A percentile compares a stretch with the other conserved stretches of the same genome.
phyloP scores from a whole-genome alignment of 345 rosid genomes.

The Brassica carinata region DNA sequence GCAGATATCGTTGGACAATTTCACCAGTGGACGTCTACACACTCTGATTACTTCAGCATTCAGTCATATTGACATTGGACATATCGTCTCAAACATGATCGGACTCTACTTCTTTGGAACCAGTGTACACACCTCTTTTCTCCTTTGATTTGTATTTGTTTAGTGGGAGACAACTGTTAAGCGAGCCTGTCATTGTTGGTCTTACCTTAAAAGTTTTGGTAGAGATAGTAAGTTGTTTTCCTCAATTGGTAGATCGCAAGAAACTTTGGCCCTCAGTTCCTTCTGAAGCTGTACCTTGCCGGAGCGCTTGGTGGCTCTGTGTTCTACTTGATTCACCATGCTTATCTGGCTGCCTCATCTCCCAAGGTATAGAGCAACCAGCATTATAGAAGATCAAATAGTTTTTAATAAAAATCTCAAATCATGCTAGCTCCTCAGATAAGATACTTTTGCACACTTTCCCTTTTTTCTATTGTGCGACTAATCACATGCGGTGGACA shows the following conservation, averaged over 20 bases:
- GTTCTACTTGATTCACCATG: slow-evolving; percentile 74
- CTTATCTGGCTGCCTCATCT: slow-evolving; percentile 46
- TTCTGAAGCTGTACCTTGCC: slow-evolving; percentile 74
- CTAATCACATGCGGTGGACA: slow-evolving; percentile 36
- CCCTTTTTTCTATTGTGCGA: background rate
- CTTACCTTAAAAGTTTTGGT: background rate
- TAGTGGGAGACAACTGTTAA: slow-evolving; percentile 14
- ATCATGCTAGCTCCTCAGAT: slow-evolving; percentile 9
- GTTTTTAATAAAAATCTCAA: background rate
- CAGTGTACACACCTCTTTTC: slow-evolving; percentile 50
- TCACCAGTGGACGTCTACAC: slow-evolving; percentile 65
- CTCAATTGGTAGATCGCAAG: slow-evolving; percentile 55
- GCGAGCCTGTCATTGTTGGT: background rate
- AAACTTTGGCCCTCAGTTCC: slow-evolving; percentile 64
- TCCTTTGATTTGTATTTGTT: background rate
- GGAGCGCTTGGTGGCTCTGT: slow-evolving; percentile 83
- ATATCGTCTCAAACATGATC: slow-evolving; percentile 77
- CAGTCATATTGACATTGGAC: slow-evolving; percentile 73
- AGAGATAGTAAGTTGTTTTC: slow-evolving; percentile 2
- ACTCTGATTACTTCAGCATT: slow-evolving; percentile 81
- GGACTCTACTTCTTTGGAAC: slow-evolving; percentile 92
- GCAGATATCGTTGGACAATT: slow-evolving; percentile 84
- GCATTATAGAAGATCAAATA: background rate
- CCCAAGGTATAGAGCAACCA: slow-evolving; percentile 55
- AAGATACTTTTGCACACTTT: slow-evolving; percentile 8